These are phyloP conservation scores for Beauveria sp. DNA, from an alignment of 2,329 filamentous ascomycete genomes.

Conservation along the genomic window DNA sequence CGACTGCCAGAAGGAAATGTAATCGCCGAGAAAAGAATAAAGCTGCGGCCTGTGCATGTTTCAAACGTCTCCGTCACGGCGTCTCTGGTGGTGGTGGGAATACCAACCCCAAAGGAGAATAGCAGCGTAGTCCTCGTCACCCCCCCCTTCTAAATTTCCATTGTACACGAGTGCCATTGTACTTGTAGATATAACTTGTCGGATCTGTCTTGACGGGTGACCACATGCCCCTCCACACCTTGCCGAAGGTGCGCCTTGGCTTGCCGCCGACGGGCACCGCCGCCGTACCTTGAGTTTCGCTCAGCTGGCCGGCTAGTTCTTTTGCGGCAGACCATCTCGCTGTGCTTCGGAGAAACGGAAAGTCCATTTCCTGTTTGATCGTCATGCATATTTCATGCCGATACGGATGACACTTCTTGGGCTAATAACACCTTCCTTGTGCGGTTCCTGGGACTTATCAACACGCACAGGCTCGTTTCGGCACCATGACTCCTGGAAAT, in stretches of 20 bases:
- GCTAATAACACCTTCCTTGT: not conserved
- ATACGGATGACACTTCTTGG: not conserved
- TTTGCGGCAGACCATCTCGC: not conserved
- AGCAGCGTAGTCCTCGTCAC: constrained; percentile 1
- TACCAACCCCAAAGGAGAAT: not conserved
- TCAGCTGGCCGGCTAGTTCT: not conserved
- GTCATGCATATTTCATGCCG: not conserved
- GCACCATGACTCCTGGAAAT: too few species aligned
- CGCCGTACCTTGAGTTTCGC: not conserved
- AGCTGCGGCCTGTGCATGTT: constrained; percentile 5
- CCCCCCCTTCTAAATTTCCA: not conserved
- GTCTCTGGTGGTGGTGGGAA: not conserved
- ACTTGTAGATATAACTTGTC: not conserved
- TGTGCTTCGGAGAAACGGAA: not conserved
- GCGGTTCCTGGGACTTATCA: too few species aligned
- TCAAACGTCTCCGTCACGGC: not conserved
- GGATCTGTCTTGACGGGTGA: not conserved
- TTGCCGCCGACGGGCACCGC: not conserved
- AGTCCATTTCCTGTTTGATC: not conserved
- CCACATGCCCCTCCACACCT: not conserved
- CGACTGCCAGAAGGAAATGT: too few species aligned
- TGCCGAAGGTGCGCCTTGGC: not conserved
- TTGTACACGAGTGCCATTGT: not conserved
- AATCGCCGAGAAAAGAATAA: not conserved
- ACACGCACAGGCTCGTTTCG: too few species aligned